Percentiles rank a stretch among this genome's conserved stretches.
phyloP scores from a whole-genome alignment of 2,329 filamentous ascomycete genomes.

The Aspergillus sp. region DNA sequence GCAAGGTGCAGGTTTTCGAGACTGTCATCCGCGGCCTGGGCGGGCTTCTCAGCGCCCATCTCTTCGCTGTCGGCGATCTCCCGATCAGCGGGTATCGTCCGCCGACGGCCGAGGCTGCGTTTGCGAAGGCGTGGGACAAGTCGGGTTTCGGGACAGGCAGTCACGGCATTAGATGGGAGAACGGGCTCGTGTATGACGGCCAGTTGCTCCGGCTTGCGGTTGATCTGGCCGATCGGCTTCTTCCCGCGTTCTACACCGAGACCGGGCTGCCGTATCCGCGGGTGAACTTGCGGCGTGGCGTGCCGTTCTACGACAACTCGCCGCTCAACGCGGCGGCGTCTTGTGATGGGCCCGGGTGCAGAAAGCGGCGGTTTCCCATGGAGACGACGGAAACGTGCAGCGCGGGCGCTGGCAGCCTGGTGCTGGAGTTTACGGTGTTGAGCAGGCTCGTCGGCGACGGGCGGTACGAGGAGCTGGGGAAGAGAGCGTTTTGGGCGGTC shows the following conservation, averaged over 20 bases:
- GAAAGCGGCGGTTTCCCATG: constrained; percentile 20
- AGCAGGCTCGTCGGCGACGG: constrained; percentile 78
- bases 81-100: constrained; percentile 73
- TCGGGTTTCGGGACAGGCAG: constrained; percentile 10
- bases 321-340: constrained; percentile 53
- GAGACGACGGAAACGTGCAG: constrained; percentile 96
- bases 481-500: constrained; percentile 94
- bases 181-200: constrained; percentile 74
- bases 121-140: constrained; percentile 35
- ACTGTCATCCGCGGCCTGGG: constrained; percentile 83
- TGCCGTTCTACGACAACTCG: constrained; percentile 85
- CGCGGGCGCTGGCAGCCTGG: constrained; percentile 88
- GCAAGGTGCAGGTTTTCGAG: constrained; percentile 98
- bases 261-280: constrained; percentile 92
- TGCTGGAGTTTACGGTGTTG: constrained; percentile 84
- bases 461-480: constrained; percentile 82
- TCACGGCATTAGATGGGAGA: constrained; percentile 57
- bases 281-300: constrained; percentile 81
- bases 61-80: constrained; percentile 84
- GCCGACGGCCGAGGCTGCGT: constrained; percentile 23
- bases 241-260: constrained; percentile 84
- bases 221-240: constrained; percentile 70
- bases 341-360: constrained; percentile 34
- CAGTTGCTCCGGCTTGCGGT: constrained; percentile 82
- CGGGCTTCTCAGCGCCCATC: constrained; percentile 80